These are phyloP conservation scores for Bigelowiella natans DNA, from an alignment of 78 protist genomes.

Conservation along the genomic window DNA sequence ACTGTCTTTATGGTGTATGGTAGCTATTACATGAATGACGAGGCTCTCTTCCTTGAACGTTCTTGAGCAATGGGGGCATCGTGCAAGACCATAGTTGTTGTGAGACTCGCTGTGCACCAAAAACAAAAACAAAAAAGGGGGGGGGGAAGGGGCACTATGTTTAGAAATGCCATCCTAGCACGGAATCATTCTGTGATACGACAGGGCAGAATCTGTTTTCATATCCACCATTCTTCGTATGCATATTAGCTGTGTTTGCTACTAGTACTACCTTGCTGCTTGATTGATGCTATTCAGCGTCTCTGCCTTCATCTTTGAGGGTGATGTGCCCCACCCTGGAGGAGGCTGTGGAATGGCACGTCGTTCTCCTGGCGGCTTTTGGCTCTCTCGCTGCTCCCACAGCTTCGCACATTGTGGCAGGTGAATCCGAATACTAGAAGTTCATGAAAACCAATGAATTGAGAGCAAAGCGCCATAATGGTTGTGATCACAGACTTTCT, in stretches of 20 bases:
- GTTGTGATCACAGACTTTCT: not conserved
- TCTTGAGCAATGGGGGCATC: not conserved
- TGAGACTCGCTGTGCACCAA: not conserved
- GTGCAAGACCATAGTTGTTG: not conserved
- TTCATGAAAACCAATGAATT: not conserved
- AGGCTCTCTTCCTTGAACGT: not conserved
- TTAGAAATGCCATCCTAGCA: not conserved
- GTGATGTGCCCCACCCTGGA: too few species aligned
- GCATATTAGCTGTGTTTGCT: too few species aligned
- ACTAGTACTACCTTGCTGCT: too few species aligned
- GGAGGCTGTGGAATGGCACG: not conserved
- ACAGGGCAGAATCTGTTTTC: not conserved
- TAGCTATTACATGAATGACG: too few species aligned
- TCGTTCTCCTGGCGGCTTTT: not conserved
- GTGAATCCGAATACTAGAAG: not conserved
- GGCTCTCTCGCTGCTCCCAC: not conserved
- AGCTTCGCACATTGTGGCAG: not conserved
- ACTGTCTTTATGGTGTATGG: too few species aligned
- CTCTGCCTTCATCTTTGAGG: too few species aligned
- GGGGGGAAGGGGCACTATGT: not conserved
- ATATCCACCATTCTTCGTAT: too few species aligned
- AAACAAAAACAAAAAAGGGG: not conserved
- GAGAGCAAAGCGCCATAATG: not conserved
- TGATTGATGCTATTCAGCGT: not conserved
- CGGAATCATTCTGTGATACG: not conserved